These are phyloP conservation scores for Verticillium zaregamsianum DNA, from an alignment of 2,329 filamentous ascomycete genomes.

Conservation along the genomic window DNA sequence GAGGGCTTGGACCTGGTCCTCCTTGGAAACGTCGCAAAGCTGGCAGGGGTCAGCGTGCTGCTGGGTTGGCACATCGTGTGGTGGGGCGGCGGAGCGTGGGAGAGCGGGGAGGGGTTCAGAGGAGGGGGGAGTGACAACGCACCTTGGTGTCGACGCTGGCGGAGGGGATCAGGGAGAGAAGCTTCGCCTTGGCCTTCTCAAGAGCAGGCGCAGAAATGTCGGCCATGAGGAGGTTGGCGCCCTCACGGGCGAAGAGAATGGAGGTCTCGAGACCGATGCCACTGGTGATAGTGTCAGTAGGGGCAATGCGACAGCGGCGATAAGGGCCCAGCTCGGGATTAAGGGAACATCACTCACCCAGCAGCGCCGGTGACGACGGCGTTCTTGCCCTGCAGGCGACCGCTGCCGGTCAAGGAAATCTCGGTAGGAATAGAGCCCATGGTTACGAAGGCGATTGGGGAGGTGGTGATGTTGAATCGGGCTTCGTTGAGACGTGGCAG, in stretches of 20 bases:
- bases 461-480: background rate
- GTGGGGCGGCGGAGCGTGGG: slow-evolving; percentile 10
- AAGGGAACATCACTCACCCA: slow-evolving; percentile 56
- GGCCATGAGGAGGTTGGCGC: slow-evolving; percentile 78
- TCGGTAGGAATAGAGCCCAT: slow-evolving; percentile 24
- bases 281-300: slow-evolving; percentile 35
- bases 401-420: slow-evolving; percentile 19
- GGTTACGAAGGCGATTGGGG: background rate
- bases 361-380: slow-evolving; percentile 78
- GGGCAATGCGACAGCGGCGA: background rate
- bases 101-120: background rate
- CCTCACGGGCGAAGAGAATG: slow-evolving; percentile 86
- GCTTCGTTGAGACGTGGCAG: background rate
- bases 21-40: slow-evolving; percentile 76
- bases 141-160: slow-evolving; percentile 59
- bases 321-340: background rate
- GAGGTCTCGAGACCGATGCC: slow-evolving; percentile 91
- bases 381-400: slow-evolving; percentile 57
- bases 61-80: background rate
- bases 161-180: slow-evolving; percentile 66
- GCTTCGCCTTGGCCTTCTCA: slow-evolving; percentile 69
- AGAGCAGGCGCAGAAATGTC: slow-evolving; percentile 79
- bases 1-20: slow-evolving; percentile 70
- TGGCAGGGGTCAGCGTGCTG: slow-evolving; percentile 1
- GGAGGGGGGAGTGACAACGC: slow-evolving; percentile 14